These are phyloP conservation scores for Eragrostis tef DNA, from an alignment of 202 grass and related monocot species.

Conservation along the genomic window DNA sequence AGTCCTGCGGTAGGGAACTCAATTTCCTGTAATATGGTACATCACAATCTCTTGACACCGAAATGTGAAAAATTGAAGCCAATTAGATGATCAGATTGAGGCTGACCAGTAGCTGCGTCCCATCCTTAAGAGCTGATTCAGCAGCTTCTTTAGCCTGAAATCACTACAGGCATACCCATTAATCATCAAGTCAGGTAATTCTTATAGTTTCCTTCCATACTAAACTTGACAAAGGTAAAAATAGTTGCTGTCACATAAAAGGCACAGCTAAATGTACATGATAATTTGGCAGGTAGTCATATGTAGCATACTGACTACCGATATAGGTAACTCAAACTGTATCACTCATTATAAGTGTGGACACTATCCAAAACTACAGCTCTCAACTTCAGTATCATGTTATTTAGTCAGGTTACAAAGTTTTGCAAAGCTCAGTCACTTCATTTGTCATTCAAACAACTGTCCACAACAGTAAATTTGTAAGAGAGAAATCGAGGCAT, in stretches of 20 bases:
- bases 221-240: slow-evolving; percentile 31
- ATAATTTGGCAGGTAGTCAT: neutral
- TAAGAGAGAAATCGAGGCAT: neutral
- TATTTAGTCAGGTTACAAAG: neutral
- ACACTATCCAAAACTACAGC: slow-evolving; percentile 22
- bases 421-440: neutral
- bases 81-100: slow-evolving; percentile 23
- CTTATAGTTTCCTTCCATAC: slow-evolving; percentile 19
- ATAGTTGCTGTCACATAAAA: slow-evolving; percentile 8
- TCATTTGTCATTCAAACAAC: neutral
- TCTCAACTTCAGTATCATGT: slow-evolving; percentile 3
- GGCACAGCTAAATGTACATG: slow-evolving; percentile 11
- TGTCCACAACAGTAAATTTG: slow-evolving; percentile 19
- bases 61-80: slow-evolving; percentile 22
- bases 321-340: slow-evolving; percentile 20
- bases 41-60: slow-evolving; percentile 37
- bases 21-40: slow-evolving; percentile 69
- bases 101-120: slow-evolving; percentile 82
- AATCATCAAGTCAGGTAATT: slow-evolving; percentile 27
- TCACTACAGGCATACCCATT: slow-evolving; percentile 63
- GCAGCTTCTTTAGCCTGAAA: slow-evolving; percentile 88
- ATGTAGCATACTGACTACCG: neutral
- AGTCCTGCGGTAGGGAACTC: slow-evolving; percentile 93
- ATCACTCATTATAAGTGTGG: neutral
- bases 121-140: slow-evolving; percentile 75